These are phyloP conservation scores for Biscogniauxia sp. DNA, from an alignment of 2,329 filamentous ascomycete genomes.

Conservation along the genomic window DNA sequence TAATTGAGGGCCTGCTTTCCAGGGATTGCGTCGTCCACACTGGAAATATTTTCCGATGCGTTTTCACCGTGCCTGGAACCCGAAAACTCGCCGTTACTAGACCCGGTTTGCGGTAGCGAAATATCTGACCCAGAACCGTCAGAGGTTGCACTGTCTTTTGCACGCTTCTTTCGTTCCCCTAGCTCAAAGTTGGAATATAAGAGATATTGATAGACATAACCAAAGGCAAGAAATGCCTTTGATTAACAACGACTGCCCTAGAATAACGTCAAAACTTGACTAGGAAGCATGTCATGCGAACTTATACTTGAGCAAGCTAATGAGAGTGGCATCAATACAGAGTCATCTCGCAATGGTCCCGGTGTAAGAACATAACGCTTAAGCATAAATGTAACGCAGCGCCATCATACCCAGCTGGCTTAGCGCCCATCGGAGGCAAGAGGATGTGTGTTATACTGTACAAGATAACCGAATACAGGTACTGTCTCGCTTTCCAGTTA, in stretches of 20 bases:
- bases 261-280: not conserved
- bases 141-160: not conserved
- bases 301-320: not conserved
- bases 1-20: not conserved
- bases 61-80: not conserved
- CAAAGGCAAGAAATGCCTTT: not conserved
- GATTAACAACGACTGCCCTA: not conserved
- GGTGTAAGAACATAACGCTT: slow-evolving; percentile 5
- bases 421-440: no score
- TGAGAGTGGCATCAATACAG: slow-evolving; percentile 1
- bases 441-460: no score
- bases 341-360: not conserved
- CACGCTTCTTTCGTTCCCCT: slow-evolving; percentile 14
- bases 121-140: not conserved
- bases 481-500: not conserved
- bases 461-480: not conserved
- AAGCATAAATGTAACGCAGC: slow-evolving; percentile 14
- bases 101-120: not conserved
- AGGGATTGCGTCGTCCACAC: not conserved
- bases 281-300: not conserved
- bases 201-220: not conserved
- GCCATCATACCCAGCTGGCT: not conserved
- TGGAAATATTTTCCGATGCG: not conserved
- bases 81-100: not conserved
- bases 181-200: slow-evolving; percentile 9